phyloP scores from a whole-genome alignment of 164 flowering plant genomes.

The Nymphaea colorata region DNA sequence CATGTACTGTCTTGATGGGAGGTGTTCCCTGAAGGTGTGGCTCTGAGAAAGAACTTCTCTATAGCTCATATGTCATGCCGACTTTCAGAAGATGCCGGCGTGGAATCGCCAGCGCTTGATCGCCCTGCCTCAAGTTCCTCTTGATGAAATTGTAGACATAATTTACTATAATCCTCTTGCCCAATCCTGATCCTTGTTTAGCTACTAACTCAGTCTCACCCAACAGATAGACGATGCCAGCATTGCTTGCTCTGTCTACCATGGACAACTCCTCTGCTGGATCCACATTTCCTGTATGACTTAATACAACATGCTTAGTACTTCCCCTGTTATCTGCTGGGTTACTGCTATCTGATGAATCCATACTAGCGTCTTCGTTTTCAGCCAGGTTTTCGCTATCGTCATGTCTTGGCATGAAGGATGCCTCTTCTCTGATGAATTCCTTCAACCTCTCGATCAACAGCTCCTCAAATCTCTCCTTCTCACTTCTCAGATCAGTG shows the following conservation, averaged over 20 bases:
- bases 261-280: constrained; percentile 5
- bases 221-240: constrained; percentile 8
- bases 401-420: neutral
- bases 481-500: constrained; percentile 3
- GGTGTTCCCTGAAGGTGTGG: no score
- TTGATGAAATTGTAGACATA: constrained; percentile 7
- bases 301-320: neutral
- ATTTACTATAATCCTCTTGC: constrained; percentile 6
- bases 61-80: constrained; percentile 13
- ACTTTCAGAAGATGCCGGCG: constrained; percentile 8
- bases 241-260: constrained; percentile 4
- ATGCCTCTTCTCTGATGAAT: constrained; percentile 1
- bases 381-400: neutral
- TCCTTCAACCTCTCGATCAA: constrained; percentile 7
- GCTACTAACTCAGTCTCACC: constrained; percentile 15
- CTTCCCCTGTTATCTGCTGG: neutral
- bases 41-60: neutral
- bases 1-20: no score
- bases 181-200: constrained; percentile 4
- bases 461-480: constrained; percentile 5
- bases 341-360: neutral
- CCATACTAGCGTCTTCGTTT: neutral
- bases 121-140: constrained; percentile 2
- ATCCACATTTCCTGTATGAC: neutral
- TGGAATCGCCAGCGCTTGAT: constrained; percentile 7